Evolutionary conservation across 1,284 basidiomycete genomes (phyloP).

Genomic region (Cryptococcus neoformans): DNA sequence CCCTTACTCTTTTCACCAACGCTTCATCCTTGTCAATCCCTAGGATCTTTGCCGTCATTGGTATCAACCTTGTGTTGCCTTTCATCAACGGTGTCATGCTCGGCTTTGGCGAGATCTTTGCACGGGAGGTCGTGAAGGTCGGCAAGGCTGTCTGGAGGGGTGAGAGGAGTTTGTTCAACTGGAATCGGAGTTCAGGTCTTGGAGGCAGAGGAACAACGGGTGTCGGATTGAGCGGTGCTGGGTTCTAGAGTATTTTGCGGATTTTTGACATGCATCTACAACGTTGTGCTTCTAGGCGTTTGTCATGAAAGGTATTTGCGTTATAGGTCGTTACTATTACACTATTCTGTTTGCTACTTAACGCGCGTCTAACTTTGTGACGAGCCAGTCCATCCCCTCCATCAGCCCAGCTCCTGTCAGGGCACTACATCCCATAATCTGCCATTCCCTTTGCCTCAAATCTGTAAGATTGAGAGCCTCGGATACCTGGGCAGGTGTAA

Average conservation of each 20-base stretch:
- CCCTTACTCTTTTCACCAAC: constrained; percentile 75
- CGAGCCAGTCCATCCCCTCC: constrained; percentile 50
- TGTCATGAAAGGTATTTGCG: neutral
- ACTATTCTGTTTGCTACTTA: neutral
- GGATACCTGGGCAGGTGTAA: constrained; percentile 53
- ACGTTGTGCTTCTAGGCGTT: neutral
- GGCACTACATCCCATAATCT: constrained; percentile 55
- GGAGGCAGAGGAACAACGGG: constrained; percentile 25
- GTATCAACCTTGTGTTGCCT: constrained; percentile 88
- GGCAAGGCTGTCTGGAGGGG: constrained; percentile 55
- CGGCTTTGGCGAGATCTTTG: constrained; percentile 97
- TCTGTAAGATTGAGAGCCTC: constrained; percentile 52
- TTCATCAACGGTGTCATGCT: constrained; percentile 99
- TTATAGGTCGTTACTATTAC: too few relatives aligned
- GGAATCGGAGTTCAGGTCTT: constrained; percentile 11
- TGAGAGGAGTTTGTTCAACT: constrained; percentile 28
- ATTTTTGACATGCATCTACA: constrained; percentile 2
- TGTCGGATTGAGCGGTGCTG: constrained; percentile 38
- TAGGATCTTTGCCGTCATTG: constrained; percentile 74
- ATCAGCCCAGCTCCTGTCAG: constrained; percentile 47
- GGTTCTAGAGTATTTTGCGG: constrained; percentile 11
- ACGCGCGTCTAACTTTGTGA: constrained; percentile 34
- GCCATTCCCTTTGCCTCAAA: constrained; percentile 53
- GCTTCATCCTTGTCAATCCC: constrained; percentile 72
- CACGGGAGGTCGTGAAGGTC: constrained; percentile 73